A percentile compares a stretch with the other conserved stretches of the same genome.
These are phyloP conservation scores for Entomortierella beljakovae DNA, from an alignment of 192 early-diverging fungal genomes.

Conservation along the genomic window DNA sequence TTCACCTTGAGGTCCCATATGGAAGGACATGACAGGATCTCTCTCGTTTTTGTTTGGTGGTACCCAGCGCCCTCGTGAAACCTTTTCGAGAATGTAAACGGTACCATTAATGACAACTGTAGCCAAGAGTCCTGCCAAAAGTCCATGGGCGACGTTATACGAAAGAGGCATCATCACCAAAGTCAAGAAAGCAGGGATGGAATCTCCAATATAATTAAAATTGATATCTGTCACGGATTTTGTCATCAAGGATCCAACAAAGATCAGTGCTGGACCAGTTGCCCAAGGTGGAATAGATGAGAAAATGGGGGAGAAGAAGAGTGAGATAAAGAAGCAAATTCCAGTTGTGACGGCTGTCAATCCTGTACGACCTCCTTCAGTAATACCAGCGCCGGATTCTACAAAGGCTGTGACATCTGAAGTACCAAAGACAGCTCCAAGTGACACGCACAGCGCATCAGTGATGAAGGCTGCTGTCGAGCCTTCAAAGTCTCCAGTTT, in stretches of 20 bases:
- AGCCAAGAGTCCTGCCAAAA: conserved; percentile 84
- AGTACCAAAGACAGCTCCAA: conserved; percentile 78
- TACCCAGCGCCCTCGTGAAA: conserved; percentile 65
- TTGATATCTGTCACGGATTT: conserved; percentile 75
- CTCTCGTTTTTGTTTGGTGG: conserved; percentile 52
- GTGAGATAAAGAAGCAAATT: conserved; percentile 77
- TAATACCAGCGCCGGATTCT: conserved; percentile 86
- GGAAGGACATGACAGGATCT: conserved; percentile 48
- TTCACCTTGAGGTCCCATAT: conserved; percentile 51
- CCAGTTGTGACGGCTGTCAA: conserved; percentile 70
- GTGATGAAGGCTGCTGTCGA: conserved; percentile 80
- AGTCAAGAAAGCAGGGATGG: conserved; percentile 81
- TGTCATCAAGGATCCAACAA: conserved; percentile 86
- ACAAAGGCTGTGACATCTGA: conserved; percentile 84
- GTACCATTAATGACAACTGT: conserved; percentile 76
- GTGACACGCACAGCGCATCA: conserved; percentile 73
- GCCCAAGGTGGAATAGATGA: conserved; percentile 88
- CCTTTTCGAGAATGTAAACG: conserved; percentile 64
- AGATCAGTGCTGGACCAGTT: conserved; percentile 83
- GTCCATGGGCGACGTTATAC: conserved; percentile 84
- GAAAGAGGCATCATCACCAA: conserved; percentile 85
- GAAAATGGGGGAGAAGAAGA: conserved; percentile 89
- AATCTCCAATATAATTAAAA: conserved; percentile 84
- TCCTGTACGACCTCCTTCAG: conserved; percentile 83
- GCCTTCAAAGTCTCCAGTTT: conserved; percentile 81